Evolutionary conservation across 1,284 basidiomycete species (phyloP).

Genomic region (Pholiota adiposa): DNA sequence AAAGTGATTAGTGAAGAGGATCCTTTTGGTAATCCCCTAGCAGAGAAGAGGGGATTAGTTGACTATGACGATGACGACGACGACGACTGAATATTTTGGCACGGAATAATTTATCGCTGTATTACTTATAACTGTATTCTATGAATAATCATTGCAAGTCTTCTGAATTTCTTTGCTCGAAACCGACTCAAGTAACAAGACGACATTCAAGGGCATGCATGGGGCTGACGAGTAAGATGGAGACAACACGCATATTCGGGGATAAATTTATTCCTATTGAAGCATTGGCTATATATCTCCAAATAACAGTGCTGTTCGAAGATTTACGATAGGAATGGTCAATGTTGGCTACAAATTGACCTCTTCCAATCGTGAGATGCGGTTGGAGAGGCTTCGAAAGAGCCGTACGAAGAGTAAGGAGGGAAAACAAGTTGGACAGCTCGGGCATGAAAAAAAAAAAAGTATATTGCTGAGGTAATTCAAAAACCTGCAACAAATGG

Average conservation of each 20-base stretch:
- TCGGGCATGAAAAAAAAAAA: not conserved
- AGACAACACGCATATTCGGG: no score
- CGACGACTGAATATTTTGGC: constrained; percentile 31
- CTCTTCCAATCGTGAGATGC: constrained; percentile 49
- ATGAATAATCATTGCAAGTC: not conserved
- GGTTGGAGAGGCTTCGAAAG: constrained; percentile 68
- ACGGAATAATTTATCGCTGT: constrained; percentile 4
- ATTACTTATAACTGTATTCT: not conserved
- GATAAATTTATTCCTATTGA: constrained; percentile 21
- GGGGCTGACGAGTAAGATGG: no score
- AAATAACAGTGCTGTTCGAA: constrained; percentile 16
- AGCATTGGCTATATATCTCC: constrained; percentile 13
- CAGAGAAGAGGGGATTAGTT: constrained; percentile 44
- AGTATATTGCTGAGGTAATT: constrained; percentile 18
- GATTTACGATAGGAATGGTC: constrained; percentile 27
- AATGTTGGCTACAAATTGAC: constrained; percentile 72
- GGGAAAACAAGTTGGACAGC: not conserved
- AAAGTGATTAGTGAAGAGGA: constrained; percentile 57
- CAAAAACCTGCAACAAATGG: constrained; percentile 28
- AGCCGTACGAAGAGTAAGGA: constrained; percentile 40
- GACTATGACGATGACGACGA: constrained; percentile 63
- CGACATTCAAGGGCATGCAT: no score
- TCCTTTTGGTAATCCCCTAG: constrained; percentile 66
- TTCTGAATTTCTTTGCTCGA: no score
- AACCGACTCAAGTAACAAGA: no score